Conservation (phyloP, 116 monocot species). For the Zostera marina region DNA sequence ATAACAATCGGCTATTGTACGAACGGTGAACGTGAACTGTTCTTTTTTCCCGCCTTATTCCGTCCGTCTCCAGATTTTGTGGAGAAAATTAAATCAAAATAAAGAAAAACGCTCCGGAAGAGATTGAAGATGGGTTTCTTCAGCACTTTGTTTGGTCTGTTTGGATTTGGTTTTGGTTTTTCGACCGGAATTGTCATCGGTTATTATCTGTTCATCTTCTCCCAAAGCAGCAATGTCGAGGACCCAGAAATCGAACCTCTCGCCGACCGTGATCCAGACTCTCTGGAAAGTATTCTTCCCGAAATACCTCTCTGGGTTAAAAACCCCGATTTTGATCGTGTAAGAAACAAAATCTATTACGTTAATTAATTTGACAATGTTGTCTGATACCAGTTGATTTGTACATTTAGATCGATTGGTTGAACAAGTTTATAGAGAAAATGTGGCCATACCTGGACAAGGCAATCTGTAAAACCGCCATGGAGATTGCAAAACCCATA, state of each 20-base stretch:
- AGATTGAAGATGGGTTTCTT: constrained; percentile 9
- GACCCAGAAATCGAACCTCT: constrained; percentile 52
- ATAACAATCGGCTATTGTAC: too few relatives aligned
- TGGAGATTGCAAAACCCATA: constrained; percentile 74
- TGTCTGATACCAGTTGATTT: too few relatives aligned
- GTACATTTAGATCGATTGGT: constrained; percentile 73
- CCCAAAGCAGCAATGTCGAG: constrained; percentile 51
- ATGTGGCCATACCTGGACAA: constrained; percentile 98
- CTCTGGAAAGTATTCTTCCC: constrained; percentile 57
- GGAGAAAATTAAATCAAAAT: too few relatives aligned
- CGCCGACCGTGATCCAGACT: constrained; percentile 53
- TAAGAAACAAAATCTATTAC: constrained; percentile 14
- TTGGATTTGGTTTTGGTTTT: constrained; percentile 47
- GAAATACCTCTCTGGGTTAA: constrained; percentile 92
- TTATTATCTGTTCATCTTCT: constrained; percentile 54
- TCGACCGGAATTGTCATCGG: constrained; percentile 41
- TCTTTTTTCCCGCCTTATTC: too few relatives aligned
- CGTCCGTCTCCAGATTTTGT: too few relatives aligned
- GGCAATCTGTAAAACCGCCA: constrained; percentile 85
- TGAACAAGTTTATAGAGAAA: constrained; percentile 65
- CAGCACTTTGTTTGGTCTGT: constrained; percentile 27
- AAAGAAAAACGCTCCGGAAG: neutral
- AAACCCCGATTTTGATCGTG: constrained; percentile 79
- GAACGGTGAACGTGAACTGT: too few relatives aligned
- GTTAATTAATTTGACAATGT: too few relatives aligned